Evolutionary conservation across 1,139 yeast genomes (phyloP), one percentile per base, ranked within the genome.

Genomic region (Nematodospora anomalae): DNA sequence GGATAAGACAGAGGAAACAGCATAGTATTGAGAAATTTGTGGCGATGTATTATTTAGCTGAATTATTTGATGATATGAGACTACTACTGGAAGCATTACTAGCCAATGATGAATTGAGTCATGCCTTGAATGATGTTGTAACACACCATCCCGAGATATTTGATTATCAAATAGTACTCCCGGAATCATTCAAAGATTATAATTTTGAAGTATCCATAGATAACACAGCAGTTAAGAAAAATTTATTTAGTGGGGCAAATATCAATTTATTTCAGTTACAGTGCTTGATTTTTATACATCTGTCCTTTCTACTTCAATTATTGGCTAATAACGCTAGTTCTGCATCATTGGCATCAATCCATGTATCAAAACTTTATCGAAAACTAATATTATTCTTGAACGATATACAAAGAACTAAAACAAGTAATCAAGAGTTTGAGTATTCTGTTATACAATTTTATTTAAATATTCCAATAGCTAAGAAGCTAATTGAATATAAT

Each of bases 11-110:
- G 33, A 49, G 65, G 26, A 61, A 57, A 35, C 55, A 51, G 3
- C 25, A 30, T 15, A 37, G 41, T 10, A 31, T 46, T 4, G 44
- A 45, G 4, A 32, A 41, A 27, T 36, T 49, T 33, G 27, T 37
- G 33, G 32, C 47, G 22, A 52, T 55, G 36, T 48, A 64, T 28
- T 43, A 47, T 8, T 49, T 62, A 29, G 64, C 69, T 9, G 51
- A 54, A 24, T 46, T 63, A 2, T 57, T 62, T 42, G 74, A 72
- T 33, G 73, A 74, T 34, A 65, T 83, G 64, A 65, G 67, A 31
- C 59, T 84, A 4, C 62, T 68, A 35, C 83, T 78, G 36, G 92
- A 83, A 37, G 69, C 89, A 0, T 56, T 80, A 28, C 55, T 54
- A 3, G 64, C 71, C 7, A 76, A 75, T 43, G 69, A 69, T 33